These are phyloP conservation scores for Colletotrichum gloeosporioides DNA, from an alignment of 2,329 filamentous ascomycete genomes.

Conservation along the genomic window DNA sequence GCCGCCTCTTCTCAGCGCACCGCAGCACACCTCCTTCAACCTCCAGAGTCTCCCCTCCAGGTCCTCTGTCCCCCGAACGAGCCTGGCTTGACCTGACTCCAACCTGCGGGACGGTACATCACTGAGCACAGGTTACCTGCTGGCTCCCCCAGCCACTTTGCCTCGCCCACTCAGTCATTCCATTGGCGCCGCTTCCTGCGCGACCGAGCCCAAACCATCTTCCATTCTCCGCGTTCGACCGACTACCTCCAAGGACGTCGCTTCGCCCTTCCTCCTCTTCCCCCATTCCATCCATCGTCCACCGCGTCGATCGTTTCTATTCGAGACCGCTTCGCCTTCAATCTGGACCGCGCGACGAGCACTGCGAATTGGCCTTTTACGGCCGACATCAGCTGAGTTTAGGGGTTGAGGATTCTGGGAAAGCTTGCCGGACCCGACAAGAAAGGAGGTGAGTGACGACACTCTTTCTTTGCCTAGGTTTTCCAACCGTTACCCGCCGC, in stretches of 20 bases:
- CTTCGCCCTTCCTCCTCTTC: neutral
- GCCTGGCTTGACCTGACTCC: constrained; percentile 8
- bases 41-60: neutral
- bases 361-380: constrained; percentile 26
- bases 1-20: neutral
- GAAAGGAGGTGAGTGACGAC: constrained; percentile 22
- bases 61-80: neutral
- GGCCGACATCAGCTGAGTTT: constrained; percentile 30
- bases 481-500: neutral
- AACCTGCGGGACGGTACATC: neutral
- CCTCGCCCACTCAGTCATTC: constrained; percentile 19
- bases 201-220: constrained; percentile 23
- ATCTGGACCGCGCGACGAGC: constrained; percentile 18
- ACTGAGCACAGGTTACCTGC: neutral
- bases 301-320: constrained; percentile 10
- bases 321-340: neutral
- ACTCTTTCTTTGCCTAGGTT: neutral
- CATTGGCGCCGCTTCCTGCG: constrained; percentile 22
- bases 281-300: constrained; percentile 18
- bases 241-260: constrained; percentile 11
- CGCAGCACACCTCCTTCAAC: neutral
- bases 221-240: constrained; percentile 22
- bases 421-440: constrained; percentile 21
- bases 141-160: constrained; percentile 13
- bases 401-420: constrained; percentile 29